These are phyloP conservation scores for Athelia psychrophila DNA, from an alignment of 1,284 basidiomycete genomes.

Conservation along the genomic window DNA sequence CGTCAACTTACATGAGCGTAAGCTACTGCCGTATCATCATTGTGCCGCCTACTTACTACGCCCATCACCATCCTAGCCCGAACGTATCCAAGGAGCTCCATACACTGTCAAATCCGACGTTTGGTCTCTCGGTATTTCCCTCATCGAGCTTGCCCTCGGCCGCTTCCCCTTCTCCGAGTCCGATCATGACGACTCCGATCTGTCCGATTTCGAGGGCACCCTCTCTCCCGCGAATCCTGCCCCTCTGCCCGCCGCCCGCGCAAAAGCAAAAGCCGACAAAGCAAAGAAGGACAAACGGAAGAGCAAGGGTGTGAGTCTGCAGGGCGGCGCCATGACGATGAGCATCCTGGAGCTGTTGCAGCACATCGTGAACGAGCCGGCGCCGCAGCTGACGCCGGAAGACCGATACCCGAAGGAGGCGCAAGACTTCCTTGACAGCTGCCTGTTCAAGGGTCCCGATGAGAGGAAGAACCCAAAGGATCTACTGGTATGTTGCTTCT, in stretches of 20 bases:
- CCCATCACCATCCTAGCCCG: constrained; percentile 63
- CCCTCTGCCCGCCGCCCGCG: constrained; percentile 28
- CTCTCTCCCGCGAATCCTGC: constrained; percentile 48
- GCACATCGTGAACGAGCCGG: constrained; percentile 96
- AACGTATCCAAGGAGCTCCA: constrained; percentile 93
- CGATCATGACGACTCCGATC: constrained; percentile 60
- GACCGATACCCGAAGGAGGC: constrained; percentile 71
- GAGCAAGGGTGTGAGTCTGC: constrained; percentile 83
- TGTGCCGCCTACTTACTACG: background rate
- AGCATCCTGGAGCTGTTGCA: constrained; percentile 95
- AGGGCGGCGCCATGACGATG: constrained; percentile 93
- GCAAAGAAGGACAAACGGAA: constrained; percentile 48
- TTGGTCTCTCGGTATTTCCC: constrained; percentile 95
- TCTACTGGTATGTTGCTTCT: constrained; percentile 54
- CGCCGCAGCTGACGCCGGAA: constrained; percentile 77
- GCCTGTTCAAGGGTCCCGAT: constrained; percentile 82
- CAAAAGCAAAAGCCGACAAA: constrained; percentile 25
- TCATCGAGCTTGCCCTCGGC: too few relatives aligned
- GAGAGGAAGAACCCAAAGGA: constrained; percentile 85
- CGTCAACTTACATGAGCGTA: constrained; percentile 99
- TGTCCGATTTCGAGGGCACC: constrained; percentile 68
- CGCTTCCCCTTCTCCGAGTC: constrained; percentile 88
- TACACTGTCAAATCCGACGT: constrained; percentile 98
- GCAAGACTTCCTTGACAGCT: constrained; percentile 78
- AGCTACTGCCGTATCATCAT: constrained; percentile 34